phyloP scores from a whole-genome alignment of 805 yeast species.

The Candida rishiriensis region DNA sequence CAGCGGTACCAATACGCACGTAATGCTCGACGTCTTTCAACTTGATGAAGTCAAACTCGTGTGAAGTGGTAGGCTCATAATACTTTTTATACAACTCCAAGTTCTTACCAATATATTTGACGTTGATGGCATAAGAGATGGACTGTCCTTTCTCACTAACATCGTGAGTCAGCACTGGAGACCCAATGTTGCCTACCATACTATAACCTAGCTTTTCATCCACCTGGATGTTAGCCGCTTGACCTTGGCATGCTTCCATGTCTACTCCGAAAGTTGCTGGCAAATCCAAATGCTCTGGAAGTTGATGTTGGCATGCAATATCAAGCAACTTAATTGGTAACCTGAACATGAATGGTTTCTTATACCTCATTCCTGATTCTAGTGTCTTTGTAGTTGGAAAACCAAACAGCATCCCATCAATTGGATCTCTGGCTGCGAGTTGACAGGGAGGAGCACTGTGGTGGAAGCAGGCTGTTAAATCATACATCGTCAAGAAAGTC shows the following conservation, averaged over 20 bases:
- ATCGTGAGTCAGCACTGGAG: slow-evolving; percentile 50
- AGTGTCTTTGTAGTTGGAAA: slow-evolving; percentile 42
- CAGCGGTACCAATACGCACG: slow-evolving; percentile 19
- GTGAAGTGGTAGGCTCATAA: slow-evolving; percentile 13
- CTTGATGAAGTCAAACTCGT: slow-evolving; percentile 22
- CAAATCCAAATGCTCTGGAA: slow-evolving; percentile 29
- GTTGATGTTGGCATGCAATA: slow-evolving; percentile 42
- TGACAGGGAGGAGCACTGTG: slow-evolving; percentile 19
- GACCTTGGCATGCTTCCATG: slow-evolving; percentile 20
- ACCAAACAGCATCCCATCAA: slow-evolving; percentile 31
- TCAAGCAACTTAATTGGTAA: slow-evolving; percentile 52
- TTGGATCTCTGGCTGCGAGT: slow-evolving; percentile 16
- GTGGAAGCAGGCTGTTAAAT: slow-evolving; percentile 49
- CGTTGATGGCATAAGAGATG: slow-evolving; percentile 48
- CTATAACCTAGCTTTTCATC: slow-evolving; percentile 51
- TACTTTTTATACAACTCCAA: slow-evolving; percentile 25
- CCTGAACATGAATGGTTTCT: slow-evolving; percentile 54
- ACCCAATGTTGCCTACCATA: slow-evolving; percentile 41
- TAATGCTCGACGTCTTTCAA: slow-evolving; percentile 16
- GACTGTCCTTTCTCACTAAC: slow-evolving; percentile 36
- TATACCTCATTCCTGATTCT: slow-evolving; percentile 43
- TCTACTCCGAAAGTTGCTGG: slow-evolving; percentile 41
- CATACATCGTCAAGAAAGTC: slow-evolving; percentile 45
- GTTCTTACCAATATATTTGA: slow-evolving; percentile 48
- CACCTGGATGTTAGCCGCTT: slow-evolving; percentile 22